Evolutionary conservation across 2,329 filamentous ascomycete species (phyloP), one percentile per base, ranked within the genome.

Genomic region (Trichoderma sp.): DNA sequence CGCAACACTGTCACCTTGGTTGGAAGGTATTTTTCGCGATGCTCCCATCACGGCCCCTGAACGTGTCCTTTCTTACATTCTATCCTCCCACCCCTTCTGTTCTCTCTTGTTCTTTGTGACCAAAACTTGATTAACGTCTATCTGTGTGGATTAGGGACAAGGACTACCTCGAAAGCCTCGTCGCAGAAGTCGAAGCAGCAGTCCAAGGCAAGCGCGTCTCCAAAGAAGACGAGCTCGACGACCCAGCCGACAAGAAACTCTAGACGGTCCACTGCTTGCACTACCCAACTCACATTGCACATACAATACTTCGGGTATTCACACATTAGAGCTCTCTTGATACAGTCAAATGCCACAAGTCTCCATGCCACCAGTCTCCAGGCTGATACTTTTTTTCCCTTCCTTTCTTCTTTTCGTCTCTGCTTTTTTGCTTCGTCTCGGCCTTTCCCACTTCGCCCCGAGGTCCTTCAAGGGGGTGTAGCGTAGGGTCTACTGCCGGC

Each of bases 1-100:
- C 83, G 83, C 68, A 98, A 98, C 77, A 95, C 93, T 0, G 92
- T 98, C 55, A 97, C 94, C 12, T 81, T 99, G 61, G 93, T 97
- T 21, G 86, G 87, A 70, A 81, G 78, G 82, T 85, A 73, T 78
- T 61, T n/a, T 21, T 2, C 34, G 10, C 28, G 9, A 26, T 12
- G 5, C 14, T n/a, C 15, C 15, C 3, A 61, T 12, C 12, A 9
- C 48, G 17, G 6, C 17, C 28, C 5, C 26, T 30, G 7, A 51
- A 28, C 48, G 17, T n/a, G 7, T 51, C 30, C 30, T 30, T 30
- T 17, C 41, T 15, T 43, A 15, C 6, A 15, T 43, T 15, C 17
- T 43, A 5, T 43, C 41, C 9, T 43, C 41, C 24, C 17, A 1
- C n/a, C n/a, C n/a, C n/a, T n/a, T n/a, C n/a, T 12, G 17, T 30